Conservation (phyloP, 2,329 filamentous ascomycete genomes). For the Aphanoascus verrucosus region DNA sequence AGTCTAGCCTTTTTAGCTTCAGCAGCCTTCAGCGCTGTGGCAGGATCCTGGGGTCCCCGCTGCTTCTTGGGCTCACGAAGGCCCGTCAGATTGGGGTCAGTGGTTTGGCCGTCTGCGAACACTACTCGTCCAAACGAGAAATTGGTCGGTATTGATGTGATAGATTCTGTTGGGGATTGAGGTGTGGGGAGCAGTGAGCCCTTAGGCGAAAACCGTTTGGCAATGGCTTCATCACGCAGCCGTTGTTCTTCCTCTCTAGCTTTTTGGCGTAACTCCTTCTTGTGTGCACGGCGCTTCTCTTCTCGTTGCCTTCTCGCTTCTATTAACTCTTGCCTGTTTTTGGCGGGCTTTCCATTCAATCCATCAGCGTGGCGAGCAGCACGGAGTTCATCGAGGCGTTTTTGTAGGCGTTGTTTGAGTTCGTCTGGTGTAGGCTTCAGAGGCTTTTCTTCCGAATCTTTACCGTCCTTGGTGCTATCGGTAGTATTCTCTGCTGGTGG, state of each 20-base stretch:
- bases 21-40: constrained; percentile 72
- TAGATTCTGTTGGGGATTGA: constrained; percentile 39
- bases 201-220: constrained; percentile 45
- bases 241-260: constrained; percentile 70
- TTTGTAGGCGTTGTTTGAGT: constrained; percentile 66
- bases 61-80: constrained; percentile 59
- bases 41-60: constrained; percentile 74
- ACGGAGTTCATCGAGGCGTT: constrained; percentile 74
- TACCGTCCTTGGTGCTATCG: constrained; percentile 15
- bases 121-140: constrained; percentile 88
- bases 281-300: constrained; percentile 72
- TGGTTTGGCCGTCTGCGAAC: constrained; percentile 72
- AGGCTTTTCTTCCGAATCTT: constrained; percentile 40
- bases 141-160: constrained; percentile 44
- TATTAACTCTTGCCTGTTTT: constrained; percentile 82
- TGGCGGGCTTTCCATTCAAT: constrained; percentile 66
- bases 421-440: constrained; percentile 60
- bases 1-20: constrained; percentile 79
- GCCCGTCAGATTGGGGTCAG: constrained; percentile 57
- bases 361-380: constrained; percentile 80
- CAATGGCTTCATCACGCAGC: constrained; percentile 47
- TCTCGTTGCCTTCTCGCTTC: constrained; percentile 81
- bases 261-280: constrained; percentile 69
- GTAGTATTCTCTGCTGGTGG: constrained; percentile 28
- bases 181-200: constrained; percentile 48